Conservation (phyloP, 2,329 filamentous ascomycete species). For the Monilinia polystroma region DNA sequence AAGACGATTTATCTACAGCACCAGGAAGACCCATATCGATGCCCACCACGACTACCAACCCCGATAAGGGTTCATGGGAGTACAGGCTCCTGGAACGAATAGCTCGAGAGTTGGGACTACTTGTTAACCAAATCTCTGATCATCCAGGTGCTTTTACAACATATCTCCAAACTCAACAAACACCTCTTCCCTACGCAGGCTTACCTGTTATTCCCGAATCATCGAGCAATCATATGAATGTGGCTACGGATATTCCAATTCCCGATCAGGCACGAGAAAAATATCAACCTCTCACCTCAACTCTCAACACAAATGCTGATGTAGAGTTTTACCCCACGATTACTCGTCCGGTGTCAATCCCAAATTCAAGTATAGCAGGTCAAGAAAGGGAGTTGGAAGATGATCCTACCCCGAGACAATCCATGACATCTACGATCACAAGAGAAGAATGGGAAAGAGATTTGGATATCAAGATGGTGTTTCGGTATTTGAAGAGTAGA, state of each 20-base stretch:
- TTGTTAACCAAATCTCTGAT: conserved; percentile 80
- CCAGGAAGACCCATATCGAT: conserved; percentile 23
- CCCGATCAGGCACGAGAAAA: conserved; percentile 2
- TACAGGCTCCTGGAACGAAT: conserved; percentile 78
- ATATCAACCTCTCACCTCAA: conserved; percentile 19
- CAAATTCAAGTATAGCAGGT: conserved; percentile 19
- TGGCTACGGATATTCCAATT: not conserved
- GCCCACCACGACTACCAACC: conserved; percentile 22
- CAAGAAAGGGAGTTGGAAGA: conserved; percentile 24
- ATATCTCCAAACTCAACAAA: conserved; percentile 65
- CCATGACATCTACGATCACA: conserved; percentile 27
- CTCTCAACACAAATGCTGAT: conserved; percentile 21
- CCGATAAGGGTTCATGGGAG: conserved; percentile 62
- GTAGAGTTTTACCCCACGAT: conserved; percentile 31
- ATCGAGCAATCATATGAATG: not conserved
- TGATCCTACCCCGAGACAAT: conserved; percentile 32
- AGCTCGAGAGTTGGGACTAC: conserved; percentile 78
- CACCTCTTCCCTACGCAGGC: conserved; percentile 73
- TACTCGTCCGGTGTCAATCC: conserved; percentile 32
- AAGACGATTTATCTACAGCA: conserved; percentile 42
- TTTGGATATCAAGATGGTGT: conserved; percentile 86
- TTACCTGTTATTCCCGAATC: conserved; percentile 64
- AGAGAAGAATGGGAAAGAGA: conserved; percentile 78
- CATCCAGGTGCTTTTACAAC: conserved; percentile 88
- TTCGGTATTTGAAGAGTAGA: conserved; percentile 77